phyloP scores from a whole-genome alignment of 78 protist species.

The Creolimax fragrantissima region DNA sequence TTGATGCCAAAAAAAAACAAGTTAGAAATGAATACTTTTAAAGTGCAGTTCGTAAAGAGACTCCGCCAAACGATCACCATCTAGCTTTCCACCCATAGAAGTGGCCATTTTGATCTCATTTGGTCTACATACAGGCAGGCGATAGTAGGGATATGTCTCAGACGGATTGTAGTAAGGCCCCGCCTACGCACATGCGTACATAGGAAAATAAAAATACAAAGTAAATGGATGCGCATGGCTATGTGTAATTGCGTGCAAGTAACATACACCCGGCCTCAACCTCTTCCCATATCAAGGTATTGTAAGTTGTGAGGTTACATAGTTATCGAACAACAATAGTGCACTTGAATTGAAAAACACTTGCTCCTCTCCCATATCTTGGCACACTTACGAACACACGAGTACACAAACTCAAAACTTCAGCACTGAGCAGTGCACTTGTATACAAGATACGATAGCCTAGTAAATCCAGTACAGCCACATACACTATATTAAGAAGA shows the following conservation, averaged over 20 bases:
- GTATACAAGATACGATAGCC: too few relatives aligned
- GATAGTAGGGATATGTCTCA: slow-evolving; percentile 81
- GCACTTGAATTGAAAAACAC: background rate
- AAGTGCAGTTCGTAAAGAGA: slow-evolving; percentile 48
- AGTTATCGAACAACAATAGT: background rate
- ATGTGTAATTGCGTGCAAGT: background rate
- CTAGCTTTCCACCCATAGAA: slow-evolving; percentile 70
- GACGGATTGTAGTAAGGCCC: slow-evolving; percentile 90
- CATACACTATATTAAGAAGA: too few relatives aligned
- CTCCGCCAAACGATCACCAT: slow-evolving; percentile 70
- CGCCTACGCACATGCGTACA: background rate
- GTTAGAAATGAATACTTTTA: too few relatives aligned
- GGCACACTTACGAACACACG: too few relatives aligned
- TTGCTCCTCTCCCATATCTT: background rate
- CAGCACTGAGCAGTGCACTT: background rate
- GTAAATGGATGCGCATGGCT: background rate
- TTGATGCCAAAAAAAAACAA: too few relatives aligned
- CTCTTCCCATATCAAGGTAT: background rate
- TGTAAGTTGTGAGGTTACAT: background rate
- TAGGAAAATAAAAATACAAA: background rate
- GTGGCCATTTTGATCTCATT: slow-evolving; percentile 7
- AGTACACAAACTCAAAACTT: too few relatives aligned
- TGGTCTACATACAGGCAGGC: slow-evolving; percentile 78
- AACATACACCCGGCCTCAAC: background rate
- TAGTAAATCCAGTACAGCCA: too few relatives aligned